phyloP scores from a whole-genome alignment of 306 rosid species.

The Cicer pinnatifidum region DNA sequence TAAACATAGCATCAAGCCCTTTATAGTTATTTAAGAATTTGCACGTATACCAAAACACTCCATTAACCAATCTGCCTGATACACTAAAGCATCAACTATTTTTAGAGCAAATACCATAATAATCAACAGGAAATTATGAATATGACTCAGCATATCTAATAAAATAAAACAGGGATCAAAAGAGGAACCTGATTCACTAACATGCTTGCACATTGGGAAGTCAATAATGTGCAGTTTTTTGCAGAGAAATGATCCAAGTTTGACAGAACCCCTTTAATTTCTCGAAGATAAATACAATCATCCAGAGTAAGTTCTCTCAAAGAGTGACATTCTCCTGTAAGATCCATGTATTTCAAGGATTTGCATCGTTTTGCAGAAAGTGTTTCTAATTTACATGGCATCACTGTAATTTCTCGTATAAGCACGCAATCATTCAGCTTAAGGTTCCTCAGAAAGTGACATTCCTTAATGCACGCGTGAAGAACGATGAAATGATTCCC shows the following conservation, averaged over 20 bases:
- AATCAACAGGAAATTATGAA: background rate
- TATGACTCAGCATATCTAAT: background rate
- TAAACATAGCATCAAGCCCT: too few relatives aligned
- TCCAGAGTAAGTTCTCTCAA: background rate
- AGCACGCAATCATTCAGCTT: background rate
- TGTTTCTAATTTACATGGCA: background rate
- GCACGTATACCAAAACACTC: background rate
- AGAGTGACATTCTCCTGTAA: background rate
- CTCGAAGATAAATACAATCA: background rate
- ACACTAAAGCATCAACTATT: background rate
- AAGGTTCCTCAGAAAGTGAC: background rate
- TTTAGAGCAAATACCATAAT: constrained; percentile 3
- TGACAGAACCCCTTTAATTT: background rate
- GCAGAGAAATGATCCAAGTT: constrained; percentile 1
- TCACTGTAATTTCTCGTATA: background rate
- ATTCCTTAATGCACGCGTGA: constrained; percentile 6
- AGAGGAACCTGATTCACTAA: constrained; percentile 32
- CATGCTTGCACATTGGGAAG: background rate
- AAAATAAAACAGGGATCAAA: background rate
- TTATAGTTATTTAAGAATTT: background rate
- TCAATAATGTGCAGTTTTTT: constrained; percentile 4
- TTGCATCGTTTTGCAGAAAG: constrained; percentile 1
- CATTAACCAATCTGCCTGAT: background rate
- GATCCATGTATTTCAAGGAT: background rate
- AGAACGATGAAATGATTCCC: constrained; percentile 13